Conservation (phyloP, 768 basidiomycete genomes). For the Baorangia bicolor region DNA sequence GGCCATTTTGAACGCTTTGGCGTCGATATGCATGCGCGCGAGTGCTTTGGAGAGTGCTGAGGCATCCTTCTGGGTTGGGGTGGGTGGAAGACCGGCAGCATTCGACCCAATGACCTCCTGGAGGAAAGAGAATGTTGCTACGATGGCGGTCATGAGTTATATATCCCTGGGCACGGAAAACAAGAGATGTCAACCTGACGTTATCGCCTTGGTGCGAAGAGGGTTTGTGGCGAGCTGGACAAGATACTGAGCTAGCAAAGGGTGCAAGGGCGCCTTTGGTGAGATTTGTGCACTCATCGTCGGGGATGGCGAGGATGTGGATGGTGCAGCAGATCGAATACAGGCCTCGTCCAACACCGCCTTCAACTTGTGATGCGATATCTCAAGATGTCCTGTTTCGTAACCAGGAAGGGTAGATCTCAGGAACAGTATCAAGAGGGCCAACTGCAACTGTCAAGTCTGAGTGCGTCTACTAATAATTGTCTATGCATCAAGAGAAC, state of each 20-base stretch:
- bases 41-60: slow-evolving; percentile 52
- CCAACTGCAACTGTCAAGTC: background rate
- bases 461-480: background rate
- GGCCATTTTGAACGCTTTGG: slow-evolving; percentile 80
- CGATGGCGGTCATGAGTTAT: background rate
- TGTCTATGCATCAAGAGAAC: background rate
- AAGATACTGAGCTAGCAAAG: slow-evolving; percentile 70
- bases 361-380: background rate
- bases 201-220: slow-evolving; percentile 77
- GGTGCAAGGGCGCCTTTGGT: slow-evolving; percentile 27
- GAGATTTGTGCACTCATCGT: slow-evolving; percentile 40
- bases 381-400: too few relatives aligned
- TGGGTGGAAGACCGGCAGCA: slow-evolving; percentile 58
- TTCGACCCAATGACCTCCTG: slow-evolving; percentile 83
- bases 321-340: too few relatives aligned
- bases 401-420: background rate
- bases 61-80: slow-evolving; percentile 50
- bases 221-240: slow-evolving; percentile 65
- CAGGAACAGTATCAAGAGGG: background rate
- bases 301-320: background rate
- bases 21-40: slow-evolving; percentile 57
- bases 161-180: background rate
- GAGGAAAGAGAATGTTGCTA: slow-evolving; percentile 58
- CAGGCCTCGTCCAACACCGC: background rate
- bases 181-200: slow-evolving; percentile 50